phyloP scores from a whole-genome alignment of 495 filamentous ascomycete genomes.

The Jackrogersella minutella region DNA sequence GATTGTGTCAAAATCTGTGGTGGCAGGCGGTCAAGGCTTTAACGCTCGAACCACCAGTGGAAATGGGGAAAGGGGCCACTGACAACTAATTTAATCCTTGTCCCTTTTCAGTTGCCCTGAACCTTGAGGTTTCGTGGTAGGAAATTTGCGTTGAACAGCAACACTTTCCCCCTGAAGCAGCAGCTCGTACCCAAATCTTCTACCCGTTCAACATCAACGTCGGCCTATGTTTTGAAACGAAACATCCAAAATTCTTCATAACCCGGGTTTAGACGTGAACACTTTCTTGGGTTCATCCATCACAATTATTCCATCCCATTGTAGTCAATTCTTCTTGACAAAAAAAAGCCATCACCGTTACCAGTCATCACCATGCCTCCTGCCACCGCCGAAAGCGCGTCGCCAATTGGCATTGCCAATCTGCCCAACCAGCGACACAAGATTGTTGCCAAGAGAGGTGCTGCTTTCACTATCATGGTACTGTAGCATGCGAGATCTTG shows the following conservation, averaged over 20 bases:
- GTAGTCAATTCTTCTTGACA: slow-evolving; percentile 36
- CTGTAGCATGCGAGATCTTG: slow-evolving; percentile 19
- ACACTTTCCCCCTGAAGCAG: slow-evolving; percentile 41
- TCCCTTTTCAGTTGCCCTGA: slow-evolving; percentile 38
- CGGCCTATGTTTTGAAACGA: slow-evolving; percentile 17
- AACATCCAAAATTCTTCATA: slow-evolving; percentile 10
- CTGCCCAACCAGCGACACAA: slow-evolving; percentile 98
- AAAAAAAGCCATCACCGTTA: slow-evolving; percentile 42
- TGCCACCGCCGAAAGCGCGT: slow-evolving; percentile 80
- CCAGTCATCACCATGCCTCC: slow-evolving; percentile 70
- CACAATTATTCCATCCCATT: slow-evolving; percentile 13
- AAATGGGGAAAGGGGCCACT: slow-evolving; percentile 37
- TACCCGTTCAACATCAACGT: slow-evolving; percentile 34
- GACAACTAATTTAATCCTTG: slow-evolving; percentile 36
- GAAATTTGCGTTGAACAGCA: slow-evolving; percentile 40
- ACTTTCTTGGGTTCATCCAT: slow-evolving; percentile 24
- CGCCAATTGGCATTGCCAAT: slow-evolving; percentile 99
- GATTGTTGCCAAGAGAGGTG: slow-evolving; percentile 98
- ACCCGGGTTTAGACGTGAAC: slow-evolving; percentile 6
- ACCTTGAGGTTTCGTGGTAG: slow-evolving; percentile 30
- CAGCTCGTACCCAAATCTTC: slow-evolving; percentile 14
- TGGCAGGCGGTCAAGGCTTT: slow-evolving; percentile 41
- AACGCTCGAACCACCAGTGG: slow-evolving; percentile 36
- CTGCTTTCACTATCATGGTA: slow-evolving; percentile 99
- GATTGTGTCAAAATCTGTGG: slow-evolving; percentile 7